A percentile compares a stretch with the other conserved stretches of the same genome.
These are phyloP conservation scores for Thinopyrum elongatum DNA, from an alignment of 176 grass and related monocot species.

Conservation along the genomic window DNA sequence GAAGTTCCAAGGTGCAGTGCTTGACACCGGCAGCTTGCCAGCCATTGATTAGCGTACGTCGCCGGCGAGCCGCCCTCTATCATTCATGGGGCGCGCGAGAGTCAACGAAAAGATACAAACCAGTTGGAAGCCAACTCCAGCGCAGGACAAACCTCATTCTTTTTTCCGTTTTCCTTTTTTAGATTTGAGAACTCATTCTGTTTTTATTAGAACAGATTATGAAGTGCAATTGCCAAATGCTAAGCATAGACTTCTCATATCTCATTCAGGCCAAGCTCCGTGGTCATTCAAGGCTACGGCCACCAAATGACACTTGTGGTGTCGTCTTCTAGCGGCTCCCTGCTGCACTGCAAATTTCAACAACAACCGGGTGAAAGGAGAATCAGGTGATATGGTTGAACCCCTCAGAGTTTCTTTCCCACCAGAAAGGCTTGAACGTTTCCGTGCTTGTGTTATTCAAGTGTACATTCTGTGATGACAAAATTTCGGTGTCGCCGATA, in stretches of 20 bases:
- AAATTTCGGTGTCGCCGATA: not conserved
- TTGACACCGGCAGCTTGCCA: not conserved
- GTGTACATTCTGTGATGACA: not conserved
- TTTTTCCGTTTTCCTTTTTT: no score
- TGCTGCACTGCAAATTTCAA: not conserved
- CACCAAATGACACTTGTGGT: not conserved
- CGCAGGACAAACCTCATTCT: no score
- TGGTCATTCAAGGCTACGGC: no score
- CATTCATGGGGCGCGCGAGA: not conserved
- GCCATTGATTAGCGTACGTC: slow-evolving; percentile 22
- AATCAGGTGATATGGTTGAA: not conserved
- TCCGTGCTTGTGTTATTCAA: not conserved
- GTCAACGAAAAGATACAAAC: slow-evolving; percentile 9
- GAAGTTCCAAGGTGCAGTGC: slow-evolving; percentile 9
- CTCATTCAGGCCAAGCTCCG: no score
- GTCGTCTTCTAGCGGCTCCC: not conserved
- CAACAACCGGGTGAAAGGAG: not conserved
- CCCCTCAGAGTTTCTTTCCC: not conserved
- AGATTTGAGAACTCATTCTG: no score
- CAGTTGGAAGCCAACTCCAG: not conserved
- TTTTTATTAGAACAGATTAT: no score
- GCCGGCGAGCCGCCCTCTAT: not conserved
- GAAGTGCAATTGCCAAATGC: no score
- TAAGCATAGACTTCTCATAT: no score
- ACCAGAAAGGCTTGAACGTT: not conserved